A percentile compares a stretch with the other conserved stretches of the same genome.
Conservation (phyloP, 1,284 basidiomycete genomes). For the Microbotryomycetes sp. region DNA sequence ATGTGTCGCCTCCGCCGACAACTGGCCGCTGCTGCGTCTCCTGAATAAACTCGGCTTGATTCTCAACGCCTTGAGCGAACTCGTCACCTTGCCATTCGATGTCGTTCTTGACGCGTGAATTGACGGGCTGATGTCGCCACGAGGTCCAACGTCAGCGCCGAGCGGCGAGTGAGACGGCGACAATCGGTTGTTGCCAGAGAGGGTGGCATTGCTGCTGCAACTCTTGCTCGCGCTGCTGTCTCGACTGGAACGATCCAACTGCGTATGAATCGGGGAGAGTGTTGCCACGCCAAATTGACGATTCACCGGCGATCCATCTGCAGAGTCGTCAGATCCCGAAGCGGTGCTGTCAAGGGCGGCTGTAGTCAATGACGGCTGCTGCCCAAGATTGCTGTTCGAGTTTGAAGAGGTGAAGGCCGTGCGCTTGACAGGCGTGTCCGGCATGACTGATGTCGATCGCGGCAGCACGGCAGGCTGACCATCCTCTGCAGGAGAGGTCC, state of each 20-base stretch:
- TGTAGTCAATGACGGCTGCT: neutral
- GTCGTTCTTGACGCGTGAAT: slow-evolving; percentile 10
- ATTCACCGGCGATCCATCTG: neutral
- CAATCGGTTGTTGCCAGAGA: neutral
- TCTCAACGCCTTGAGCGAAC: neutral
- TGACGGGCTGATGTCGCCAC: slow-evolving; percentile 18
- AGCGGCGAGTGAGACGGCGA: slow-evolving; percentile 10
- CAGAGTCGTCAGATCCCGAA: neutral
- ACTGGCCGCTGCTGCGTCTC: slow-evolving; percentile 32
- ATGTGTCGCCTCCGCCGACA: slow-evolving; percentile 25
- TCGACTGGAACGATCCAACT: neutral
- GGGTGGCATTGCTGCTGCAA: neutral
- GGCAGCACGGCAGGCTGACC: neutral
- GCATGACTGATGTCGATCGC: slow-evolving; percentile 36
- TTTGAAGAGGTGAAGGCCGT: slow-evolving; percentile 13
- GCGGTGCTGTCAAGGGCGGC: neutral
- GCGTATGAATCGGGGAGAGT: neutral
- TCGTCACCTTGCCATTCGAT: neutral
- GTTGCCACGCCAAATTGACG: neutral
- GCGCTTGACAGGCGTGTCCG: slow-evolving; percentile 41
- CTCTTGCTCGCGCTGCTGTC: neutral
- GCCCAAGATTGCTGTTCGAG: neutral
- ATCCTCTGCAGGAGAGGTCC: neutral
- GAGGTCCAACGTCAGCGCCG: slow-evolving; percentile 4
- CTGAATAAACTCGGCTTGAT: slow-evolving; percentile 25